Conservation (phyloP, 257 asterid genomes). For the Parsonsia alboflavescens region DNA sequence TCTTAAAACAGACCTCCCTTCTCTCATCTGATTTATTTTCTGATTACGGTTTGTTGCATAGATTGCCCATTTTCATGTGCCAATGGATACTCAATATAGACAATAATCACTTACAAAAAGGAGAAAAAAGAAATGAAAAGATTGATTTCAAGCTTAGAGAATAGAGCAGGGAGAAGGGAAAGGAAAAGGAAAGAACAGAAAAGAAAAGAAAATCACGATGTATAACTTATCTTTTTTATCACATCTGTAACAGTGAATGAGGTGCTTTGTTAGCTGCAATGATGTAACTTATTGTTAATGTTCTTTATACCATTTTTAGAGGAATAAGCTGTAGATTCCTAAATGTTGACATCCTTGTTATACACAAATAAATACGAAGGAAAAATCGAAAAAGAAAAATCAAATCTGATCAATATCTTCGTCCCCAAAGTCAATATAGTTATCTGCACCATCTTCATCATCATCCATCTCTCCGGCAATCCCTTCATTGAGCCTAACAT, state of each 20-base stretch:
- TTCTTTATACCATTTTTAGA: neutral
- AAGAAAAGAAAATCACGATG: neutral
- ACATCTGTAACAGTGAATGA: neutral
- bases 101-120: neutral
- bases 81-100: constrained; percentile 7
- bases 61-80: neutral
- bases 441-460: neutral
- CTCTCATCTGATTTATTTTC: neutral
- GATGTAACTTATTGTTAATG: neutral
- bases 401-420: constrained; percentile 3
- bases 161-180: neutral
- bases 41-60: constrained; percentile 9
- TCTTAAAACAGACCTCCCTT: neutral
- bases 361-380: neutral
- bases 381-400: neutral
- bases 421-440: neutral
- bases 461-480: constrained; percentile 5
- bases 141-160: neutral
- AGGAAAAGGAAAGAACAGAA: neutral
- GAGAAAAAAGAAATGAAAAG: neutral
- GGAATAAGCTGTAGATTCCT: neutral
- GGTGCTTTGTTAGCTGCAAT: constrained; percentile 7
- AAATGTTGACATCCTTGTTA: too few species aligned
- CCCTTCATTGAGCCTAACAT: constrained; percentile 1
- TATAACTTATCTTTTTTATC: neutral